These are phyloP conservation scores for Eucalyptus pauciflora DNA, from an alignment of 345 rosid species.

Conservation along the genomic window DNA sequence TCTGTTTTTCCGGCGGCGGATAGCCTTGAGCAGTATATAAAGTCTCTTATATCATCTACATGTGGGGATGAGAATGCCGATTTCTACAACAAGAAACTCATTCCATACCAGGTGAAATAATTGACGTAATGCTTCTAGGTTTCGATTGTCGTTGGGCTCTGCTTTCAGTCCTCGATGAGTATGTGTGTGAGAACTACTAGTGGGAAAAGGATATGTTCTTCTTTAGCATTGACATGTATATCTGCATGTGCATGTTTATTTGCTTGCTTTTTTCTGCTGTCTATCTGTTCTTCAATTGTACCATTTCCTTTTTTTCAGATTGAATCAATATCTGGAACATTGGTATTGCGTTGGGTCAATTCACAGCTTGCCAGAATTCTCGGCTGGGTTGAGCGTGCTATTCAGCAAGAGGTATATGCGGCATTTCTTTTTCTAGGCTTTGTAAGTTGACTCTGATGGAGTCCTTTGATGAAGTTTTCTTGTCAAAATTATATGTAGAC, in stretches of 20 bases:
- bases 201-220: not conserved
- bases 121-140: not conserved
- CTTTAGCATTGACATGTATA: not conserved
- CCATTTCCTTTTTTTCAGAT: slow-evolving; percentile 24
- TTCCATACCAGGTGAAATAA: slow-evolving; percentile 63
- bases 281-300: not conserved
- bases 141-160: not conserved
- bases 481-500: not conserved
- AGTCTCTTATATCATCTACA: slow-evolving; percentile 45
- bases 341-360: slow-evolving; percentile 95
- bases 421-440: not conserved
- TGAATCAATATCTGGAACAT: slow-evolving; percentile 83
- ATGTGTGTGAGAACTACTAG: not conserved
- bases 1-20: slow-evolving; percentile 91
- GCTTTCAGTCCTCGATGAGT: not conserved
- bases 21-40: slow-evolving; percentile 78
- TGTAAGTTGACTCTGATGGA: not conserved
- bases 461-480: not conserved
- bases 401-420: slow-evolving; percentile 73
- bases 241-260: not conserved
- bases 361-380: slow-evolving; percentile 82
- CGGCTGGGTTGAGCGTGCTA: slow-evolving; percentile 91
- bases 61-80: slow-evolving; percentile 56
- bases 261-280: not conserved
- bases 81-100: slow-evolving; percentile 51